A percentile compares a stretch with the other conserved stretches of the same genome.
Conservation (phyloP, 2,329 filamentous ascomycete genomes). For the Aureobasidium sp. region DNA sequence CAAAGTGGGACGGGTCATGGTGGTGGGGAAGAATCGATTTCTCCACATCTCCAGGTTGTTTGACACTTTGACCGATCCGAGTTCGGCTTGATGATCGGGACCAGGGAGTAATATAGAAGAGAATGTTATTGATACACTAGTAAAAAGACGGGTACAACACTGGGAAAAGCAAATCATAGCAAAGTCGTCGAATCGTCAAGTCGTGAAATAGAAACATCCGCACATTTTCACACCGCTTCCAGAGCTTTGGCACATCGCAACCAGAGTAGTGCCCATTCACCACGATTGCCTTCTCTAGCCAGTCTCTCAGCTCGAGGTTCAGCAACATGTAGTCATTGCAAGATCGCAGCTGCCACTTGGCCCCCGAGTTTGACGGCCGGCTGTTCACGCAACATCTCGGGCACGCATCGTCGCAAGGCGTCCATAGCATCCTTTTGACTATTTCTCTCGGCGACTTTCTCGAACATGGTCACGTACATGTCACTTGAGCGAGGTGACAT, state of each 20-base stretch:
- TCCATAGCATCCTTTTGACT: slow-evolving; percentile 38
- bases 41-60: slow-evolving; percentile 10
- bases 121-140: not conserved
- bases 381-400: slow-evolving; percentile 53
- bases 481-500: slow-evolving; percentile 41
- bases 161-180: not conserved
- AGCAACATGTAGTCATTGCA: slow-evolving; percentile 49
- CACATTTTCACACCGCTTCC: not conserved
- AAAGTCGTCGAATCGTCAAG: not conserved
- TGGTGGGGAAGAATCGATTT: slow-evolving; percentile 12
- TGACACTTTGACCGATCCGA: not conserved
- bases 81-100: not conserved
- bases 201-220: not conserved
- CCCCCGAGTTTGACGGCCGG: slow-evolving; percentile 43
- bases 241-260: not conserved
- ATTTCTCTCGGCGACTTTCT: slow-evolving; percentile 39
- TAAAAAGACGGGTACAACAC: not conserved
- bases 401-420: slow-evolving; percentile 48
- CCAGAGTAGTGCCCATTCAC: slow-evolving; percentile 15
- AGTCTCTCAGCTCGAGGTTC: slow-evolving; percentile 44
- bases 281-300: slow-evolving; percentile 1
- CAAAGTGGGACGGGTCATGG: slow-evolving; percentile 8
- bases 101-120: not conserved
- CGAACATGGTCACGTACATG: slow-evolving; percentile 52
- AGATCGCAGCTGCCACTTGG: slow-evolving; percentile 42